Conservation (phyloP, 2,329 filamentous ascomycete genomes). For the Aspergillus awamori region DNA sequence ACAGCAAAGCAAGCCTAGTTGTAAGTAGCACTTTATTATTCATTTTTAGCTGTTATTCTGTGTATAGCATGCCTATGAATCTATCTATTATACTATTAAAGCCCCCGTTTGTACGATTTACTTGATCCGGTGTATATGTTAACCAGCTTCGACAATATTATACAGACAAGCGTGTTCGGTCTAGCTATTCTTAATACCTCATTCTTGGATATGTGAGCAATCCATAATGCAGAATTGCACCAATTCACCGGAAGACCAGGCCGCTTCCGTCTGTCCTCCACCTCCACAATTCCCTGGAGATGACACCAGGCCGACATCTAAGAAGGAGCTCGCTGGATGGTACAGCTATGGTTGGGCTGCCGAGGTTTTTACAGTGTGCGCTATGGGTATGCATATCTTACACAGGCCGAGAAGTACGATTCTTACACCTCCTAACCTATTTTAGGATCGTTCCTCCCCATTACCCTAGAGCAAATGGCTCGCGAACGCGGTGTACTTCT, state of each 20-base stretch:
- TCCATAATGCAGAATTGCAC: constrained; percentile 37
- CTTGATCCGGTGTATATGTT: neutral
- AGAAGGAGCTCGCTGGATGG: constrained; percentile 87
- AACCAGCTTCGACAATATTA: neutral
- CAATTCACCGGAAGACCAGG: constrained; percentile 38
- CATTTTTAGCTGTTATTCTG: neutral
- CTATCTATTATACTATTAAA: neutral
- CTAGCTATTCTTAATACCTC: neutral
- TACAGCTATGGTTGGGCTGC: constrained; percentile 96
- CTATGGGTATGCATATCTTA: constrained; percentile 57
- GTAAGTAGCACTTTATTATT: neutral
- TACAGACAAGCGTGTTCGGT: neutral
- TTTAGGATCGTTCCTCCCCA: constrained; percentile 88
- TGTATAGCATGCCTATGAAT: neutral
- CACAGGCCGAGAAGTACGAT: neutral
- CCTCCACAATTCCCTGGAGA: constrained; percentile 72
- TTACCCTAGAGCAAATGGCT: constrained; percentile 89
- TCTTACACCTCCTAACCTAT: constrained; percentile 13
- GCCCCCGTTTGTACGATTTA: neutral
- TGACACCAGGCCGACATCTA: constrained; percentile 84
- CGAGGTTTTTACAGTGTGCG: constrained; percentile 95
- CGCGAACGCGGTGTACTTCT: constrained; percentile 87
- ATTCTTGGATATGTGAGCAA: constrained; percentile 18
- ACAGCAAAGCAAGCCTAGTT: neutral
- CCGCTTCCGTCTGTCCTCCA: constrained; percentile 30